Evolutionary conservation across 495 filamentous ascomycete genomes (phyloP).

Genomic region (Rhypophila decipiens): DNA sequence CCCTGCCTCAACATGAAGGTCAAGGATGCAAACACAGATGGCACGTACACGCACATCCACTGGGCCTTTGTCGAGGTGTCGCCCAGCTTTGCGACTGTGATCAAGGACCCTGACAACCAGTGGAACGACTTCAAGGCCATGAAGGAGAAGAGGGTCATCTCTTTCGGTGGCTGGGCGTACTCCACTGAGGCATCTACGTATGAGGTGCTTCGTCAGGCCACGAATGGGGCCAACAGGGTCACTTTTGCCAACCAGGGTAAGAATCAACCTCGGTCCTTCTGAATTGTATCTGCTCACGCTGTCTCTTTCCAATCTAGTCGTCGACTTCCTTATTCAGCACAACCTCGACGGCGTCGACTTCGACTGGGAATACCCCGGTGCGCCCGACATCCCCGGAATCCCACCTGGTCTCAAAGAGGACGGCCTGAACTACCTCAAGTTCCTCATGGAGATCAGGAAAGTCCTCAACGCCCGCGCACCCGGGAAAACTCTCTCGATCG

Average conservation of each 20-base stretch:
- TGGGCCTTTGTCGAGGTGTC: constrained; percentile 22
- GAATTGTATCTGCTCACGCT: no score
- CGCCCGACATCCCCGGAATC: constrained; percentile 22
- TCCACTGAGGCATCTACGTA: constrained; percentile 13
- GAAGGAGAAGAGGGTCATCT: constrained; percentile 24
- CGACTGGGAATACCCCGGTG: constrained; percentile 39
- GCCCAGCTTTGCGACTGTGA: constrained; percentile 4
- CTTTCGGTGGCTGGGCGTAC: constrained; percentile 33
- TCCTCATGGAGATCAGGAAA: constrained; percentile 13
- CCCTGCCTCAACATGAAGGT: constrained; percentile 18
- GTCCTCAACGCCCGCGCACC: constrained; percentile 6
- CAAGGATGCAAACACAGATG: constrained; percentile 10
- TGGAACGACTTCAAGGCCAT: constrained; percentile 15
- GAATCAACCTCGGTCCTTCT: no score
- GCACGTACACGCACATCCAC: constrained; percentile 21
- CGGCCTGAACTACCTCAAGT: constrained; percentile 15
- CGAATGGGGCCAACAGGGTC: constrained; percentile 13
- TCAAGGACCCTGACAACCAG: constrained; percentile 7
- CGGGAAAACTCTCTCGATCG: constrained; percentile 20
- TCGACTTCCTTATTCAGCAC: constrained; percentile 17
- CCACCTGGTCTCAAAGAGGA: constrained; percentile 12
- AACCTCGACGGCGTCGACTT: constrained; percentile 31
- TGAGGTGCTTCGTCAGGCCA: constrained; percentile 16
- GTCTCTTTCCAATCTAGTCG: no score
- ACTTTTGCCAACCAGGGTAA: constrained; percentile 20